Evolutionary conservation across 73 alveolate species (phyloP).

Genomic region (Symbiodinium natans): DNA sequence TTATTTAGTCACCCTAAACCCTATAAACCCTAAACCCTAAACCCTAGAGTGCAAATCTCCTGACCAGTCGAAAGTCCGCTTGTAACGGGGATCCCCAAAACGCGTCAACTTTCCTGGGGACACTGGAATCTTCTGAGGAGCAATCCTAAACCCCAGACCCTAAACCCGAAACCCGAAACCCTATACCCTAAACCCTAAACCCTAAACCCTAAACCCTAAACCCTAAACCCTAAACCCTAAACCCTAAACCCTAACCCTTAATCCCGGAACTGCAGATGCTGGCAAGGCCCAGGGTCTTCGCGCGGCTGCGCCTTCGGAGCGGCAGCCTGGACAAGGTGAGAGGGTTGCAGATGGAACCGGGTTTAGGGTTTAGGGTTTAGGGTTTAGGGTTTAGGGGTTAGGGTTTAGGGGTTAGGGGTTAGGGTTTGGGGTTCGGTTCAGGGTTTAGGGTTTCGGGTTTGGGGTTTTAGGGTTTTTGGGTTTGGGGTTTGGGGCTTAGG

Average conservation of each 20-base stretch:
- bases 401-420: no score
- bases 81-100: no score
- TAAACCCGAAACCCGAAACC: not conserved
- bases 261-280: not conserved
- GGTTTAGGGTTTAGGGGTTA: not conserved
- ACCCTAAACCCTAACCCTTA: not conserved
- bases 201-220: not conserved
- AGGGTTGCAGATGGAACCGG: not conserved
- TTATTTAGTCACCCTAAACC: no score
- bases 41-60: no score
- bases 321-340: not conserved
- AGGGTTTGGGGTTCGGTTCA: no score
- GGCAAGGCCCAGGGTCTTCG: not conserved
- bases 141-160: not conserved
- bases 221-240: no score
- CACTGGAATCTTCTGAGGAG: no score
- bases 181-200: not conserved
- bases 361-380: not conserved
- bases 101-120: no score
- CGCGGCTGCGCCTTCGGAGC: conserved; percentile 1
- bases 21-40: no score
- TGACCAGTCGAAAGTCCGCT: no score
- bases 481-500: not conserved
- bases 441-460: no score
- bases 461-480: not conserved